phyloP scores from a whole-genome alignment of 441 rosid species.

The Pelargonium cotyledonis region DNA sequence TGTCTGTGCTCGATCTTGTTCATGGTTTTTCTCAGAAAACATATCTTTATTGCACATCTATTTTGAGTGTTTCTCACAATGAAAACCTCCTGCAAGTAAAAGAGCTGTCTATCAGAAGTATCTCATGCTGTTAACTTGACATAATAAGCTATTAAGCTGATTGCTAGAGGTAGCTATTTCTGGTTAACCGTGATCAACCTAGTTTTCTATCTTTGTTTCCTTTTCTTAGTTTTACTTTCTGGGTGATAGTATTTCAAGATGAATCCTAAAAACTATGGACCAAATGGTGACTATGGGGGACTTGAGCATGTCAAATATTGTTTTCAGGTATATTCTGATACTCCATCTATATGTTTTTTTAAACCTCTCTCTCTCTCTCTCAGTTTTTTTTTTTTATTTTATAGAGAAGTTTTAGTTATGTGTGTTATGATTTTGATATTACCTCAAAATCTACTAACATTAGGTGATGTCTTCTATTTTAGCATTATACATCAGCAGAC shows the following conservation, averaged over 20 bases:
- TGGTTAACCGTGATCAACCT: conserved; percentile 10
- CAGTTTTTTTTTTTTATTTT: background rate
- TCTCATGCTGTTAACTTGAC: conserved; percentile 2
- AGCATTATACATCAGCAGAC: conserved; percentile 93
- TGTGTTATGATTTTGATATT: background rate
- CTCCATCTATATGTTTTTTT: conserved; percentile 10
- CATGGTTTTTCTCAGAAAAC: background rate
- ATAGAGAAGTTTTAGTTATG: background rate
- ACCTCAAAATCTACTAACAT: conserved; percentile 16
- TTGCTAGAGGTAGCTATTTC: background rate
- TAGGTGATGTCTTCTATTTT: conserved; percentile 26
- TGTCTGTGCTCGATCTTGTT: background rate
- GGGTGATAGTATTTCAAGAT: conserved; percentile 78
- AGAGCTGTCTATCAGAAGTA: background rate
- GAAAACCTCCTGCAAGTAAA: background rate
- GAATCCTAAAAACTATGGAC: conserved; percentile 61
- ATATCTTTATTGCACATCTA: background rate
- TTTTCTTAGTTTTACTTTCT: conserved; percentile 18
- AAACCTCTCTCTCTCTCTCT: background rate
- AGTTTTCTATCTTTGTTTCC: background rate
- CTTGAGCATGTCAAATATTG: conserved; percentile 84
- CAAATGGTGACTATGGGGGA: conserved; percentile 46
- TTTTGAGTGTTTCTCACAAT: background rate
- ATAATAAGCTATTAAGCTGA: background rate
- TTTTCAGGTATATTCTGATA: conserved; percentile 60